Evolutionary conservation across 1,284 basidiomycete species (phyloP).

Genomic region (Cronartium quercuum): DNA sequence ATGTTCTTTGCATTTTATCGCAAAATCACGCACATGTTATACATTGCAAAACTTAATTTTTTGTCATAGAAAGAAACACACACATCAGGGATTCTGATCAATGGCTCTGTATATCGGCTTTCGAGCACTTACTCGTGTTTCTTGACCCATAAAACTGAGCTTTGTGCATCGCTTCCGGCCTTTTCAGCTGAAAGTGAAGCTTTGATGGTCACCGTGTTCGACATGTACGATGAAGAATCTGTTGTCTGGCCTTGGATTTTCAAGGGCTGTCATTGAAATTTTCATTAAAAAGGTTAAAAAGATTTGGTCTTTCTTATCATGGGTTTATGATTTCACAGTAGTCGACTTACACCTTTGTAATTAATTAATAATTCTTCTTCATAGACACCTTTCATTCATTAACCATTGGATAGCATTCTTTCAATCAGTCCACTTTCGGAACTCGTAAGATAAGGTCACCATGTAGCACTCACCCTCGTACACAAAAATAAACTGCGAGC

Average conservation of each 20-base stretch:
- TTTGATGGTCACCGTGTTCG: conserved; percentile 14
- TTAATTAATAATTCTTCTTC: background rate
- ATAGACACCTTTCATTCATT: background rate
- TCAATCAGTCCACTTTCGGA: background rate
- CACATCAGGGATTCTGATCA: background rate
- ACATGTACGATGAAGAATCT: background rate
- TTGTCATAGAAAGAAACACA: background rate
- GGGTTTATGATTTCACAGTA: background rate
- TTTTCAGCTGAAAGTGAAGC: background rate
- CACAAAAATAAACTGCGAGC: background rate
- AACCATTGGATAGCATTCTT: background rate
- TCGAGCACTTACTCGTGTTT: background rate
- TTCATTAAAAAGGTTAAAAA: background rate
- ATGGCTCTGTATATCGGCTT: background rate
- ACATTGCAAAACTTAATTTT: conserved; percentile 5
- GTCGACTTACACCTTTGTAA: background rate
- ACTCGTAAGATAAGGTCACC: background rate
- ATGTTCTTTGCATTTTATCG: background rate
- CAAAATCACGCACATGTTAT: background rate
- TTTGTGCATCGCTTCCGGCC: conserved; percentile 3
- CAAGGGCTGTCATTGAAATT: background rate
- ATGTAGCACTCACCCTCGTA: background rate
- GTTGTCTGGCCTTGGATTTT: conserved; percentile 14
- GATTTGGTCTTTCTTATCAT: background rate
- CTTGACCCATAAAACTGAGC: conserved; percentile 10